Evolutionary conservation across 352 stramenopile genomes (phyloP).

Genomic region (Globisporangium cylindrosporum): DNA sequence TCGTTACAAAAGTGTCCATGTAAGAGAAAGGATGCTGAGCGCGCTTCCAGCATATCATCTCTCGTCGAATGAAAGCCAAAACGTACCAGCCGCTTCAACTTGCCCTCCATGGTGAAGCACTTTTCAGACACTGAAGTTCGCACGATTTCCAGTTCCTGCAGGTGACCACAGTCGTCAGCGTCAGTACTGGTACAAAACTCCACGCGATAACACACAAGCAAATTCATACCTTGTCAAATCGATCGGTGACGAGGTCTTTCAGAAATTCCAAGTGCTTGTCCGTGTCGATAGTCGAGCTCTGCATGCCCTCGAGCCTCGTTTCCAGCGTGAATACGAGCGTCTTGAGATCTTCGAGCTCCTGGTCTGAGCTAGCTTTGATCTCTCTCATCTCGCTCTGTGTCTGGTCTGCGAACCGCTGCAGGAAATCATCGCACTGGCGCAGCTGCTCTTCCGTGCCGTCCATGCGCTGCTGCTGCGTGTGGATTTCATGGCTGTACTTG

Average conservation of each 20-base stretch:
- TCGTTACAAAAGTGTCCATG: background rate
- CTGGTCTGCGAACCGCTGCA: constrained; percentile 33
- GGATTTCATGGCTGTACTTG: constrained; percentile 50
- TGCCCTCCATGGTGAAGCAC: constrained; percentile 41
- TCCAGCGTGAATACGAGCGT: constrained; percentile 44
- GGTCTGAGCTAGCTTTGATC: constrained; percentile 21
- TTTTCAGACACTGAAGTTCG: constrained; percentile 58
- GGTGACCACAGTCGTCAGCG: background rate
- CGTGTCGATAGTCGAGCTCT: constrained; percentile 27
- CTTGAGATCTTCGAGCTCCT: constrained; percentile 52
- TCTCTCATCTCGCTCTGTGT: constrained; percentile 26
- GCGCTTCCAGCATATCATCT: background rate
- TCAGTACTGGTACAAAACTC: background rate
- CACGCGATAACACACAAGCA: background rate
- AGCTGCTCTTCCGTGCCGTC: constrained; percentile 38
- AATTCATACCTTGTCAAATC: constrained; percentile 40
- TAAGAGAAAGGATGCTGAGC: background rate
- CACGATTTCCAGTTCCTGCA: constrained; percentile 55
- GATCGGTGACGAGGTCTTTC: constrained; percentile 35
- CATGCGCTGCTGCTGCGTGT: constrained; percentile 33
- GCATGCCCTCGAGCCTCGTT: constrained; percentile 40
- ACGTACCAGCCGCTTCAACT: constrained; percentile 41
- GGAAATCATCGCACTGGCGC: constrained; percentile 36
- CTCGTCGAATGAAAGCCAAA: background rate
- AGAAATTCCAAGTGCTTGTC: constrained; percentile 42